Percentiles rank a stretch among this genome's conserved stretches.
Evolutionary conservation across 345 rosid genomes (phyloP).

Genomic region (Syzygium aromaticum): DNA sequence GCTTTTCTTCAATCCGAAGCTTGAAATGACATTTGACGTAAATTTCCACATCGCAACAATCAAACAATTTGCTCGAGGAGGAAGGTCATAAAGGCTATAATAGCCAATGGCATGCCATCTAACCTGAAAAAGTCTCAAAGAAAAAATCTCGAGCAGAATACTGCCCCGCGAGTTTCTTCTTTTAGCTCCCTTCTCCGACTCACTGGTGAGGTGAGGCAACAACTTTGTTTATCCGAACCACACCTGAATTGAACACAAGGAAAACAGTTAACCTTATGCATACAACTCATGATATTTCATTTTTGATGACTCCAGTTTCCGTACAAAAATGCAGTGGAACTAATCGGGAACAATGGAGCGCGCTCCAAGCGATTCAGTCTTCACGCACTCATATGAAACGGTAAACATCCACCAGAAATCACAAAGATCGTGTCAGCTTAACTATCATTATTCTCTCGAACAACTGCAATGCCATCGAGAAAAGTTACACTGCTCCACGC

Average conservation of each 20-base stretch:
- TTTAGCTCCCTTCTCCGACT: neutral
- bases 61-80: neutral
- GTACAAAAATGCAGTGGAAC: neutral
- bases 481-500: neutral
- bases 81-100: neutral
- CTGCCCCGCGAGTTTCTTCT: neutral
- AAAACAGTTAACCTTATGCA: neutral
- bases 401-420: neutral
- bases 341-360: neutral
- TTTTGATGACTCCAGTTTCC: neutral
- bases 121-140: neutral
- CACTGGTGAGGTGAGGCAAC: neutral
- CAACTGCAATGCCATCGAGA: neutral
- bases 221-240: neutral
- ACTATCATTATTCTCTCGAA: neutral
- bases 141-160: neutral
- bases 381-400: neutral
- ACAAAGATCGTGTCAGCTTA: neutral
- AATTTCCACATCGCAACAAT: conserved; percentile 11
- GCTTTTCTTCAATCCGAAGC: conserved; percentile 12
- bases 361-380: neutral
- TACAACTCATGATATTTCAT: neutral
- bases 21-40: conserved; percentile 12
- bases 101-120: neutral
- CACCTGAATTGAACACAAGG: neutral